These are phyloP conservation scores for Pichia sp. DNA, from an alignment of 1,139 yeast genomes.

Conservation along the genomic window DNA sequence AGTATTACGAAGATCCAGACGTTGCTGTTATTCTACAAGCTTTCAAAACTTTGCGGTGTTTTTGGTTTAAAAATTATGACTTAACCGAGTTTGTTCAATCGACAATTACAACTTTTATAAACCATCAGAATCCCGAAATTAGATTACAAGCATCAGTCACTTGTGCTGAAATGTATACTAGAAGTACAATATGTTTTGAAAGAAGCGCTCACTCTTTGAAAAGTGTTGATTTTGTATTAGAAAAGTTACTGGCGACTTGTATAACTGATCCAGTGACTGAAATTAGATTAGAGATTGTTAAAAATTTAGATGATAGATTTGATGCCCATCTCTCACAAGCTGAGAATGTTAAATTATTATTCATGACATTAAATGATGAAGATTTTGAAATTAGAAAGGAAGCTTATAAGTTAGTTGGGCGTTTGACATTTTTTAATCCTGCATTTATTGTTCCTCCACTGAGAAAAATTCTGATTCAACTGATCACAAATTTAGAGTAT, in stretches of 20 bases:
- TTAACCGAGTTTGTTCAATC: constrained; percentile 81
- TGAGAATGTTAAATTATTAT: constrained; percentile 74
- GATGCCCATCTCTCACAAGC: constrained; percentile 95
- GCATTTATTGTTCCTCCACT: constrained; percentile 93
- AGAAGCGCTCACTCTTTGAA: constrained; percentile 77
- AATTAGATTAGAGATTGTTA: constrained; percentile 72
- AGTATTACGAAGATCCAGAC: constrained; percentile 36
- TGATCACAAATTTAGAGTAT: constrained; percentile 77
- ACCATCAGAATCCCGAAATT: constrained; percentile 71
- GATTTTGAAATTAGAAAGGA: constrained; percentile 74
- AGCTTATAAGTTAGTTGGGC: constrained; percentile 76
- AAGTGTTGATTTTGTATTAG: constrained; percentile 81
- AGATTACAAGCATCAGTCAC: constrained; percentile 82
- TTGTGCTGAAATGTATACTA: constrained; percentile 69
- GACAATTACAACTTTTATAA: constrained; percentile 75
- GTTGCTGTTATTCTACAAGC: constrained; percentile 53
- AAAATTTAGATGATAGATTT: constrained; percentile 64
- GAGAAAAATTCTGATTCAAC: constrained; percentile 77
- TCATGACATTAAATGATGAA: constrained; percentile 90
- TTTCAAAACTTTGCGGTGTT: constrained; percentile 63
- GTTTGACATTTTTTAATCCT: constrained; percentile 81
- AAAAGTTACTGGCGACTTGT: constrained; percentile 71
- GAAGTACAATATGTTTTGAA: constrained; percentile 81
- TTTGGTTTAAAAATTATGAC: constrained; percentile 69
- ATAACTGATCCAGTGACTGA: constrained; percentile 89